Evolutionary conservation across 2,329 filamentous ascomycete species (phyloP), one percentile per base, ranked within the genome.

Genomic region (Claviceps capensis): DNA sequence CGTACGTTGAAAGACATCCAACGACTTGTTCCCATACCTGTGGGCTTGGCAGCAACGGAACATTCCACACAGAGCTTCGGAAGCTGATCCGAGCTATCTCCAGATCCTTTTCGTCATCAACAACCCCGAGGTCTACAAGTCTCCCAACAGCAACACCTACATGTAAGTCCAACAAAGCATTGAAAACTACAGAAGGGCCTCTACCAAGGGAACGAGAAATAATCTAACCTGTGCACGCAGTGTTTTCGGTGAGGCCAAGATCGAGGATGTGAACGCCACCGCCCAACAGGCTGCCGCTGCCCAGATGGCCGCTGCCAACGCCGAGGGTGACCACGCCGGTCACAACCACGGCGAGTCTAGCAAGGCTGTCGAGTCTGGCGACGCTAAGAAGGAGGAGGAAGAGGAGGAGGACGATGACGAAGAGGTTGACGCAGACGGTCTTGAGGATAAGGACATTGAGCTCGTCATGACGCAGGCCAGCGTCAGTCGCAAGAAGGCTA

Each of bases 241-340:
- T 75, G 94, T 97, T 73, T 98, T 98, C 70, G 93, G 93, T 72
- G 94, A 98, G 81, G 93, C 94, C 69, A 98, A 98, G 87, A 97
- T 98, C 61, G 93, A 98, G 82, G 94, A 98, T 74, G 81, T 97
- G 67, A 98, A 97, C 85, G 94, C 93, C 65, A 88, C 91, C 69
- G 91, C 91, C 65, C 93, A 97, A 78, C 88, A 91, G 65, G 88
- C 60, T 41, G 60, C 87, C 62, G 93, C 93, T 64, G 91, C 91
- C 63, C 90, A 96, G 77, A 87, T 98, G 63, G 89, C 89, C 64
- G 83, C 83, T 65, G 78, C 78, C 56, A 75, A 75, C 61, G 73
- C 74, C 58, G 75, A 75, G 56, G 79, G 83, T 68, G 82, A 86
- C 67, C 83, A 85, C 73, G 75, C 82, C 60, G 80, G 79, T 59